Evolutionary conservation across 2,329 filamentous ascomycete genomes (phyloP), one percentile per base, ranked within the genome.

Genomic region (Scedosporium aurantiacum): DNA sequence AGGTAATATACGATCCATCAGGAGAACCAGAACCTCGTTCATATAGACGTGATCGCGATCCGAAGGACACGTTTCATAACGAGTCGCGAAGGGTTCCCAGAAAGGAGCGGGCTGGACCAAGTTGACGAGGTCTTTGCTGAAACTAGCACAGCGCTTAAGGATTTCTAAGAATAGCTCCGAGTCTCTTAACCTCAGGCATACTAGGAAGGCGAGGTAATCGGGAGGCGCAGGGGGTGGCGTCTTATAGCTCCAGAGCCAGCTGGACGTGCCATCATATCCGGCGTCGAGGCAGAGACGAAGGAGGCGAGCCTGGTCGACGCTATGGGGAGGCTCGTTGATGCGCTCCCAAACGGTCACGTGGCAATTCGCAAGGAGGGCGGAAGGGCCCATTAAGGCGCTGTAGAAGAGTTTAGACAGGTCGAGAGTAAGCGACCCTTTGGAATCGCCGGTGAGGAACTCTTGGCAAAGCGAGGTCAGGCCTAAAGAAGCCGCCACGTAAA

Each of bases 321-420:
- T 56, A 18, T 28, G 45, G 1, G 60, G 52, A 25, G 60, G 60
- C 27, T 57, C 43, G 52, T 57, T 61, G 25, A 60, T 60, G 27
- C 58, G 43, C 18, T 61, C 60, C 52, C 60, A 61, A 12, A 25
- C 18, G 6, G 52, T 41, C 32, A 43, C 6, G 4, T 32, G 23
- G 7, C 25, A 54, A 6, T 32, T 23, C 6, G 5, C n/a, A 16
- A 57, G 54, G 5, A 61, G 25, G 18, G 41, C 16, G 2, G 54
- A 57, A 2, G 60, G 60, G 3, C 60, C 60, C 8, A 56, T 10
- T 14, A 61, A 18, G 16, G 60, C 50, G 27, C 60, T 45, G 14
- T 41, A 43, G 37, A 61, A 52, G 8, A 45, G 47, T 12, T 43
- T 56, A 14, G 37, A 57, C 25, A 16, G 32, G 10, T 28, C 37